Base-by-base conservation (phyloP, 2,329 filamentous ascomycete species). In the Trichoderma sp. region DNA sequence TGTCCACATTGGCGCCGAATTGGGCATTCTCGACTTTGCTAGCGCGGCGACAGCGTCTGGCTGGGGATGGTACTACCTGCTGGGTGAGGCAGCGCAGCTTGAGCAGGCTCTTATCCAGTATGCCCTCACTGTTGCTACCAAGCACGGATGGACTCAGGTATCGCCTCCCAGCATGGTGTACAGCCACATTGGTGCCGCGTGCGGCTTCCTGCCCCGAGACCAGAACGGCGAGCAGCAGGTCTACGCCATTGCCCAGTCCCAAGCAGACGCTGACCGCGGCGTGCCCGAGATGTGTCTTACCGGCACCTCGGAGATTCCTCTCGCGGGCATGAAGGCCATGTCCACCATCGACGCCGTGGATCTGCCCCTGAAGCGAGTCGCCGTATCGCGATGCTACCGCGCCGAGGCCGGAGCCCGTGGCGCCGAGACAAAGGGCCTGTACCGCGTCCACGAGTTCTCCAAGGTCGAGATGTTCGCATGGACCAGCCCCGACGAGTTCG, bases 391-490 rank as follows among this genome's bases (percentile, higher is more conserved):
- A n/a, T 97, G 94, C 83, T 99, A 96, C 80, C 91, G 95, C 63
- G 95, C 95, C 53, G 95, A 99, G 81, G 95, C 95, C 0, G 95
- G 95, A 35, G 92, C 93, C 1, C 86, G 94, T 45, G 95, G 95
- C 34, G 89, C 91, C 27, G 92, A 95, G 73, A 97, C 94, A 2
- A 97, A 97, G 80, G 95, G 95, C 5, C 82, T 99, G 2, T 99
- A 98, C 80, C 90, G 95, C 32, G 95, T 99, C 4, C 95, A 99
- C 80, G 95, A 99, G 80, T 99, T 99, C 80, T 97, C 93, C 32
- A 99, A 99, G 78, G 94, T 99, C 0, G 95, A 99, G 79, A 89
- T 99, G 84, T 98, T 99, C 77, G 93, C 91, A 0, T 99, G 95
- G 95, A 91, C 92, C 5, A 74, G 84, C 34, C 88, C 92, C 1